These are phyloP conservation scores for Rubia occidens DNA, from an alignment of 305 asterid genomes.

Conservation along the genomic window DNA sequence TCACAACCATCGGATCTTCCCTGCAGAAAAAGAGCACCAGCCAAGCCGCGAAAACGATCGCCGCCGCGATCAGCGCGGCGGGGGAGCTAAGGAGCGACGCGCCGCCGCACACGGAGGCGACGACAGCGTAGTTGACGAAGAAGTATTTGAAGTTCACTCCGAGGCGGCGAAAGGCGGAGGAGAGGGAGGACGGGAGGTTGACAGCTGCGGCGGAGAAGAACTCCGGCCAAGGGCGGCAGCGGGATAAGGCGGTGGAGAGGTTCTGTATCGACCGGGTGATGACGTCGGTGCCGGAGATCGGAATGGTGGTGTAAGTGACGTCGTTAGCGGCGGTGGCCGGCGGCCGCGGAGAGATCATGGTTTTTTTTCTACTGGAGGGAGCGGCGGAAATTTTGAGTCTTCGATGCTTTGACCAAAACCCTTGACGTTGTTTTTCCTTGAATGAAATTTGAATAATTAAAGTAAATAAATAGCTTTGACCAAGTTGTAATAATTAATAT, in stretches of 20 bases:
- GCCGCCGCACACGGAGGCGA: conserved; percentile 44
- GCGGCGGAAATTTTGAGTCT: neutral
- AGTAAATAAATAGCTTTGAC: neutral
- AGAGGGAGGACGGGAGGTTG: conserved; percentile 40
- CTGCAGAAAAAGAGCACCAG: conserved; percentile 55
- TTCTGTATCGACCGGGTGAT: conserved; percentile 56
- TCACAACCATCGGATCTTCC: conserved; percentile 57
- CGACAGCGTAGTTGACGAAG: conserved; percentile 48
- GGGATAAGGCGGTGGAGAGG: conserved; percentile 46
- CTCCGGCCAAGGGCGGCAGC: conserved; percentile 77
- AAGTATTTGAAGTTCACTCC: conserved; percentile 50
- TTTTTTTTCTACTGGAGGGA: conserved; percentile 15
- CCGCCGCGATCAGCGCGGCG: conserved; percentile 30
- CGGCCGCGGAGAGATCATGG: conserved; percentile 38
- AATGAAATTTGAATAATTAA: too few relatives aligned
- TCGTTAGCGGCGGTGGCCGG: conserved; percentile 20
- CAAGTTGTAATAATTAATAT: too few relatives aligned
- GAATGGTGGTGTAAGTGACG: conserved; percentile 60
- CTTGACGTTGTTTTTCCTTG: neutral
- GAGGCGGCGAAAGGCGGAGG: conserved; percentile 41
- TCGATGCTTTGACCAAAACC: conserved; percentile 11
- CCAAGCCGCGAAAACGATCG: conserved; percentile 47
- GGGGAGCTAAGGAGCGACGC: conserved; percentile 49
- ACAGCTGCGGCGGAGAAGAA: conserved; percentile 43
- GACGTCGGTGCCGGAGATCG: conserved; percentile 54